phyloP scores from a whole-genome alignment of 192 early-diverging fungal species.

The Coemansia sp. region DNA sequence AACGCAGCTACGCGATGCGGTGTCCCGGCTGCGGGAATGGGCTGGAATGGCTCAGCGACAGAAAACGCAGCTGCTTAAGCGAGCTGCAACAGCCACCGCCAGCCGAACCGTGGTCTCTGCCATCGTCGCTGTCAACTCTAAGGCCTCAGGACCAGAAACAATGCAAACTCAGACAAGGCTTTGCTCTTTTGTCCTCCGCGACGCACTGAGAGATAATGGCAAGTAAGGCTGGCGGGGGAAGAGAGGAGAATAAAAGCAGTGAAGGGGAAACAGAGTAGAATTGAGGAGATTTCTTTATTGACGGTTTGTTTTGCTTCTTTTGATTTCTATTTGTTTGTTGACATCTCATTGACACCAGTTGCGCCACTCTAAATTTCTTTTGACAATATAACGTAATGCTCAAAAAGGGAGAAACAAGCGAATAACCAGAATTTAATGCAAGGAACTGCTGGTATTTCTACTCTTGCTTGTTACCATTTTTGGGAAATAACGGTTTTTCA shows the following conservation, averaged over 20 bases:
- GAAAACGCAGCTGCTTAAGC: not conserved
- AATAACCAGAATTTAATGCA: not conserved
- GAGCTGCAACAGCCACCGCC: not conserved
- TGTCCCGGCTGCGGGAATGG: conserved; percentile 30
- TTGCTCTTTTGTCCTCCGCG: not conserved
- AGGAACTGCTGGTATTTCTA: not conserved
- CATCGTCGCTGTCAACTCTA: not conserved
- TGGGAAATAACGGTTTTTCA: not conserved
- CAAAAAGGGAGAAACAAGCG: not conserved
- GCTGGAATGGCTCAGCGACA: conserved; percentile 4
- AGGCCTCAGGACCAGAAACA: not conserved
- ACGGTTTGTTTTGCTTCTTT: too few species aligned
- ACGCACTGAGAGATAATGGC: not conserved
- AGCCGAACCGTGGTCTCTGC: conserved; percentile 4
- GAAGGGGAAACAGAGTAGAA: too few species aligned
- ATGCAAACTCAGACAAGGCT: not conserved
- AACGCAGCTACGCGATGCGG: conserved; percentile 18
- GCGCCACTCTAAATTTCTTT: not conserved
- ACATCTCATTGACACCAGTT: not conserved
- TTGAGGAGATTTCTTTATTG: too few species aligned
- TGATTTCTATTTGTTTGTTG: too few species aligned
- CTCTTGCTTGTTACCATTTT: not conserved
- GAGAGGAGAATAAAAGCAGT: too few species aligned
- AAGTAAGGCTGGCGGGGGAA: too few species aligned
- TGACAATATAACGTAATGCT: not conserved